Conservation (phyloP, 805 yeast genomes). For the Candida pini region DNA sequence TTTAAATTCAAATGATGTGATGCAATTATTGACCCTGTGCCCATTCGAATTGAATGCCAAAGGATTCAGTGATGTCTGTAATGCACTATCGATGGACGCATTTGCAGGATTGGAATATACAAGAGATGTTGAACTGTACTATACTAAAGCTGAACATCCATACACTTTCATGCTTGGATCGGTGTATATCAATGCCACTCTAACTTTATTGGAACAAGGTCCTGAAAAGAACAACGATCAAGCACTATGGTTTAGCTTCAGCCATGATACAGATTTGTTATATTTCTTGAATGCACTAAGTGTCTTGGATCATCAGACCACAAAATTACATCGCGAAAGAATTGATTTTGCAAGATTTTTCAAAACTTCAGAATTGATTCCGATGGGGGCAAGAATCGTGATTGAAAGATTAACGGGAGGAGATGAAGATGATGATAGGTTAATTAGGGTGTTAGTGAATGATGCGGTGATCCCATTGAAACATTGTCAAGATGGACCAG, state of each 20-base stretch:
- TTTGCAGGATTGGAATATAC: slow-evolving; percentile 58
- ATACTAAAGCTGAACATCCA: slow-evolving; percentile 53
- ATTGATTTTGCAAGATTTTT: slow-evolving; percentile 41
- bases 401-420: slow-evolving; percentile 38
- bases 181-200: slow-evolving; percentile 46
- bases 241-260: slow-evolving; percentile 59
- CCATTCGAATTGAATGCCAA: slow-evolving; percentile 69
- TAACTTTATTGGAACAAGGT: slow-evolving; percentile 20
- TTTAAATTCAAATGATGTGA: slow-evolving; percentile 48
- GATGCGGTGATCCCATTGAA: slow-evolving; percentile 51
- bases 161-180: slow-evolving; percentile 56
- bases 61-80: slow-evolving; percentile 65
- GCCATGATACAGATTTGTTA: slow-evolving; percentile 69
- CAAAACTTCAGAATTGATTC: slow-evolving; percentile 40
- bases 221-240: slow-evolving; percentile 11
- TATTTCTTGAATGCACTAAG: slow-evolving; percentile 63
- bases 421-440: slow-evolving; percentile 19
- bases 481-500: slow-evolving; percentile 48
- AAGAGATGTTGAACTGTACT: slow-evolving; percentile 54
- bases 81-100: slow-evolving; percentile 62
- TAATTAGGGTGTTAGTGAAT: slow-evolving; percentile 44
- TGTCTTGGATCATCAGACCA: slow-evolving; percentile 35
- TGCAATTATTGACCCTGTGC: slow-evolving; percentile 53
- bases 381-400: slow-evolving; percentile 52
- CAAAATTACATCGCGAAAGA: slow-evolving; percentile 32